Base-by-base conservation (phyloP, 2,329 filamentous ascomycete genomes). In the Sphaerostilbella broomeana region DNA sequence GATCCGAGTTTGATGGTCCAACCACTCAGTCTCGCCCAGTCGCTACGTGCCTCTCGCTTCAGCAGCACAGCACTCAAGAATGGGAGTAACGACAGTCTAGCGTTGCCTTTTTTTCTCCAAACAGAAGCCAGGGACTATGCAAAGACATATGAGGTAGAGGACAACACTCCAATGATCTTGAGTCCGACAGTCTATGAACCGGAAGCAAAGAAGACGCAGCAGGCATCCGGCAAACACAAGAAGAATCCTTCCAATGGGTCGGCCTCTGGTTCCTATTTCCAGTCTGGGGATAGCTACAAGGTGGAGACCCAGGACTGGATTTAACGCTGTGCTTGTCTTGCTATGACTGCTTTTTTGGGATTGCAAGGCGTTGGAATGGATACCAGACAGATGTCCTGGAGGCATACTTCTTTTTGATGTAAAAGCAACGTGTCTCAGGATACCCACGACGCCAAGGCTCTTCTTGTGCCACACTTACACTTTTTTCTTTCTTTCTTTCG, bases 121-220 rank as follows among this genome's bases (percentile, higher is more conserved):
- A 5, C 18, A n/a, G 30, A 32, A 27, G 39, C 3, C 44, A 49
- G 7, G 40, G 52, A 10, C 45, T 50, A 27, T 43, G 36, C 22
- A 26, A 52, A 12, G 47, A 52, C 7, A 18, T n/a, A 13, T 4
- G 4, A 27, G 3, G 53, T 58, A 3, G 54, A 58, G 8, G n/a
- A 20, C 5, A 26, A 31, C 12, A 9, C 28, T 10, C 50, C 62
- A 20, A 56, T 60, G 16, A 69, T 63, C 2, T 60, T 78, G 3
- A 75, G 66, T 42, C 69, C 75, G 3, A 62, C 66, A 2, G 70
- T 77, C 4, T 79, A 79, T 52, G 65, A 60, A 40, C 69, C 71
- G 0, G 54, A 61, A 15, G 13, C 12, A 10, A 17, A 30, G 8
- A 30, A 13, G 12, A n/a, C 27, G 27, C 27, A 8, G 32, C 27